A percentile compares a stretch with the other conserved stretches of the same genome.
Evolutionary conservation across 2,329 filamentous ascomycete genomes (phyloP).

Genomic region (Verticillium nonalfalfae): DNA sequence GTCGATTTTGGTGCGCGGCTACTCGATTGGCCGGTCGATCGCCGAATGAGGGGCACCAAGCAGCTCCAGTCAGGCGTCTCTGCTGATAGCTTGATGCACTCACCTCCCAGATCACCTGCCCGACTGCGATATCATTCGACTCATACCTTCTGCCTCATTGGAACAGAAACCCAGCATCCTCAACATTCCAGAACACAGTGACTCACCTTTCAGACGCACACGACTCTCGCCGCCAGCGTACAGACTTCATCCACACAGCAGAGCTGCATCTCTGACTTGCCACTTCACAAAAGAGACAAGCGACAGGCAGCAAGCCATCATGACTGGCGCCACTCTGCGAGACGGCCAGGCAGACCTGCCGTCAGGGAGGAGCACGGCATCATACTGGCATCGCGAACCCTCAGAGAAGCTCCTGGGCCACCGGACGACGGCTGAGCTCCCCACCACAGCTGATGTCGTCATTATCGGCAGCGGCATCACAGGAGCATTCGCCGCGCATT

Average conservation of each 20-base stretch:
- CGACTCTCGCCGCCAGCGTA: not conserved
- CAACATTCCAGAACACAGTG: not conserved
- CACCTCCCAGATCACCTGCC: not conserved
- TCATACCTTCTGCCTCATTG: not conserved
- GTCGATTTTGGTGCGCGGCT: not conserved
- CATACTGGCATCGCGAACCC: constrained; percentile 70
- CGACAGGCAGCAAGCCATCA: constrained; percentile 8
- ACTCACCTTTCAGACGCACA: not conserved
- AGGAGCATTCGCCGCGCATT: constrained; percentile 64
- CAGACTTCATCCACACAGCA: not conserved
- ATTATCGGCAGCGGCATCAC: constrained; percentile 73
- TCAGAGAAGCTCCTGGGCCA: constrained; percentile 60
- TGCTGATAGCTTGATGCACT: not conserved
- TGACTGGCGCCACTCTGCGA: constrained; percentile 22
- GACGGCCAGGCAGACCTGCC: constrained; percentile 49
- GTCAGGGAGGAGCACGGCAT: constrained; percentile 50
- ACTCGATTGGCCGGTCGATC: not conserved
- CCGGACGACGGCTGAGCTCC: constrained; percentile 58
- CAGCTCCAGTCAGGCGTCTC: not conserved
- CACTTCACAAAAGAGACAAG: not conserved
- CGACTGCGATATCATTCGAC: not conserved
- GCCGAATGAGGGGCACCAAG: not conserved
- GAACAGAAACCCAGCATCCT: not conserved
- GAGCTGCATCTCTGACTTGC: not conserved
- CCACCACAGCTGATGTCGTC: constrained; percentile 58